A percentile compares a stretch with the other conserved stretches of the same genome.
Evolutionary conservation across 345 rosid species (phyloP).

Genomic region (Syzygium jambos): DNA sequence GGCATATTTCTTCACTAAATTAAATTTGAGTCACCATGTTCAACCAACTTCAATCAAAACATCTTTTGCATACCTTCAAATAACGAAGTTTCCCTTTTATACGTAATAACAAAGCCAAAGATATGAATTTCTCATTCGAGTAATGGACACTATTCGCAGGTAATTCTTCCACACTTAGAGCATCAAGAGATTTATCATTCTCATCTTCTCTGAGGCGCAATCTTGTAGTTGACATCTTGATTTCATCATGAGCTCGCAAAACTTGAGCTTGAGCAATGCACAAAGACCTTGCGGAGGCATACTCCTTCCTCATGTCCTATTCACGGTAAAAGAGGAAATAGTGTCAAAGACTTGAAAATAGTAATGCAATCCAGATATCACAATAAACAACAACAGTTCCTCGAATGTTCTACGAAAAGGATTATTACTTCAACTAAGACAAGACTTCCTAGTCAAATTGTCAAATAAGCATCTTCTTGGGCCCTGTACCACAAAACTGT

Average conservation of each 20-base stretch:
- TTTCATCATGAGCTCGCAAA: conserved; percentile 82
- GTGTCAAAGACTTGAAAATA: not conserved
- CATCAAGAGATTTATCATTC: conserved; percentile 65
- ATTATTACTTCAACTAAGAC: not conserved
- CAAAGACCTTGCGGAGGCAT: conserved; percentile 68
- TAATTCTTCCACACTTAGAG: conserved; percentile 65
- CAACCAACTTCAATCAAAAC: not conserved
- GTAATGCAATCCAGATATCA: not conserved
- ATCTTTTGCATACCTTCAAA: conserved; percentile 51
- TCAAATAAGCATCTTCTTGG: not conserved
- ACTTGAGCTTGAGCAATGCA: conserved; percentile 78
- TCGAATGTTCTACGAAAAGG: not conserved
- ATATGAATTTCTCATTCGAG: conserved; percentile 70
- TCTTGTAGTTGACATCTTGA: conserved; percentile 89
- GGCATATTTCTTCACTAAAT: not conserved
- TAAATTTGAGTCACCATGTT: not conserved
- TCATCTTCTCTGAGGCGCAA: conserved; percentile 70
- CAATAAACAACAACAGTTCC: not conserved
- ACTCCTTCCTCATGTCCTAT: conserved; percentile 88
- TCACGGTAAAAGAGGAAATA: not conserved
- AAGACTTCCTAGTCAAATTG: not conserved
- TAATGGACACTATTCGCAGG: conserved; percentile 64
- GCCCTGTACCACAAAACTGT: not conserved
- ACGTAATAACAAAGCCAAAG: conserved; percentile 46
- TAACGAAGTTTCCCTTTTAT: conserved; percentile 86